These are phyloP conservation scores for Boechera retrofracta DNA, from an alignment of 345 rosid species.

Conservation along the genomic window DNA sequence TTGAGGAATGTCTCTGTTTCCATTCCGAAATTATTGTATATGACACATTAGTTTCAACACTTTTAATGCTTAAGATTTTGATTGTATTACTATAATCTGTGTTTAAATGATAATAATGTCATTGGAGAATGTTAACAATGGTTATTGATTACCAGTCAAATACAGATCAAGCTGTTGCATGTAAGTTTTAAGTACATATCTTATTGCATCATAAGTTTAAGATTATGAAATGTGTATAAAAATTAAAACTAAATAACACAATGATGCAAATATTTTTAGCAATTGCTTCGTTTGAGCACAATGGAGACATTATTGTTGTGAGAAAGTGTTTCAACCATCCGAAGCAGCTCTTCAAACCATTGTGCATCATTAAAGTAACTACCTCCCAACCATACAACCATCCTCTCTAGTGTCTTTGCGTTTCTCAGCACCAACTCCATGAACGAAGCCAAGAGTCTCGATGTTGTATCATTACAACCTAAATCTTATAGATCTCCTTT, in stretches of 20 bases:
- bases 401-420: neutral
- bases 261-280: neutral
- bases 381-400: neutral
- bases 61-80: too few relatives aligned
- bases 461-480: neutral
- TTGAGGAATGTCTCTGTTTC: too few relatives aligned
- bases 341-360: neutral
- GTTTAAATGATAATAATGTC: too few relatives aligned
- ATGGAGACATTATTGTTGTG: neutral
- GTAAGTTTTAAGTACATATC: neutral
- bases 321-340: neutral
- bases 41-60: too few relatives aligned
- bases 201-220: constrained; percentile 9
- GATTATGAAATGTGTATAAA: neutral
- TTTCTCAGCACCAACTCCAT: constrained; percentile 6
- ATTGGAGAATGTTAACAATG: too few relatives aligned
- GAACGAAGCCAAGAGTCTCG: neutral
- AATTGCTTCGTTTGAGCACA: neutral
- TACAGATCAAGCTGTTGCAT: too few relatives aligned
- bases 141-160: too few relatives aligned
- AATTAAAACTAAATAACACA: neutral
- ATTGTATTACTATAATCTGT: too few relatives aligned
- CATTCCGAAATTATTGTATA: too few relatives aligned
- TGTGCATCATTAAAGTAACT: neutral
- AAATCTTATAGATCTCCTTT: neutral